Percentiles rank a stretch among this genome's conserved stretches.
These are phyloP conservation scores for Biscutella laevigata DNA, from an alignment of 441 rosid genomes.

Conservation along the genomic window DNA sequence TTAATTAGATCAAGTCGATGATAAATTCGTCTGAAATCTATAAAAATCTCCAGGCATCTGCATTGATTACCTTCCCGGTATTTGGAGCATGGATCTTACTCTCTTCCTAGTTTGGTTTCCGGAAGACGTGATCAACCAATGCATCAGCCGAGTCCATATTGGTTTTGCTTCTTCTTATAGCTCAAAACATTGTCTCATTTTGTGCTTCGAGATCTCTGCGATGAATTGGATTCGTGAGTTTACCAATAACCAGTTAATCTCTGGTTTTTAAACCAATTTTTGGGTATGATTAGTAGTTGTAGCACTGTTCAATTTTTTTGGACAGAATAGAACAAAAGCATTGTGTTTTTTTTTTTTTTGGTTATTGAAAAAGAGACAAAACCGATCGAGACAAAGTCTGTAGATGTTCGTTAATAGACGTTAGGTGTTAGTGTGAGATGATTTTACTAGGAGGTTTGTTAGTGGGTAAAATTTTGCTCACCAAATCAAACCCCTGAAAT, in stretches of 20 bases:
- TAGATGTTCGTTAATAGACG: background rate
- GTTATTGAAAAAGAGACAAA: slow-evolving; percentile 1
- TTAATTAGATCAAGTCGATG: background rate
- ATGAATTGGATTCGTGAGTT: background rate
- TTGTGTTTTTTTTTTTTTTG: no score
- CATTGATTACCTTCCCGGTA: slow-evolving; percentile 52
- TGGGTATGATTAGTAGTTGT: background rate
- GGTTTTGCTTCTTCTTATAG: background rate
- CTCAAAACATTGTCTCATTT: slow-evolving; percentile 1
- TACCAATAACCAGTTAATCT: background rate
- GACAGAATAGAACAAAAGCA: background rate
- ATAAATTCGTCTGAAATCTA: background rate
- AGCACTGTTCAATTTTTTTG: background rate
- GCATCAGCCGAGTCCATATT: background rate
- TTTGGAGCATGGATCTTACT: slow-evolving; percentile 58
- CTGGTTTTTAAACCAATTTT: background rate
- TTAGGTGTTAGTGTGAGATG: no score
- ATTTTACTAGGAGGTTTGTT: no score
- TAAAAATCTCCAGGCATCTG: slow-evolving; percentile 53
- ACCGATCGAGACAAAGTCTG: background rate
- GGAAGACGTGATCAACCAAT: background rate
- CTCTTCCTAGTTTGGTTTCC: slow-evolving; percentile 31
- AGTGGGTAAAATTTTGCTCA: no score
- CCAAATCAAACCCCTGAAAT: no score
- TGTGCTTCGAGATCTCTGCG: background rate